Evolutionary conservation across 495 filamentous ascomycete genomes (phyloP), one percentile per base, ranked within the genome.

Genomic region (Schizothecium vesticola): DNA sequence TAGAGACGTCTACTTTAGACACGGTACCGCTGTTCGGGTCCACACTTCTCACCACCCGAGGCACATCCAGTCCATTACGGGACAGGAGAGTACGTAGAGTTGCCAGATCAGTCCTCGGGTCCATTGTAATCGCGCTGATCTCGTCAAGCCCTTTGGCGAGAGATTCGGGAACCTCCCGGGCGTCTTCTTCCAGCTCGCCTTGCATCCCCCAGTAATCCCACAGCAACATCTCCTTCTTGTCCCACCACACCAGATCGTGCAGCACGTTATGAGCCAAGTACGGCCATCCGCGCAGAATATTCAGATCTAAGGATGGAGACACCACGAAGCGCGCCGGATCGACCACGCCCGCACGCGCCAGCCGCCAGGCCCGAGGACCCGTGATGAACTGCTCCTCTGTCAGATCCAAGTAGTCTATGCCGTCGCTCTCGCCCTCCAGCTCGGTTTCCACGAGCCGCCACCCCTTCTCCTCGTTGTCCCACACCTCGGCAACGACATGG

Each of bases 191-290:
- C 58, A 24, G 22, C 21, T 23, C 58, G 4, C 13, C 24, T 13
- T 60, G 58, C 6, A 60, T 23, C 58, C 58, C 58, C 58, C 58
- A 60, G 25, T 60, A 23, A 60, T 60, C 58, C 58, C 58, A 60
- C 6, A 60, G 58, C 8, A 60, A 24, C 58, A 60, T 60, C 58
- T 60, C 58, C 58, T 23, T 60, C 58, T 60, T 60, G 5, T 23
- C 58, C 58, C 22, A 24, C 58, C 58, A 60, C n/a, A 24, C 58
- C 6, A 60, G 13, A 60, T 60, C 58, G 13, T 60, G 58, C 58
- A 60, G 58, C 58, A 60, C 58, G 25, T 60, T 60, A 60, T 60
- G 58, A 19, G 58, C 58, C n/a, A 60, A 23, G 24, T 60, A 60
- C 22, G 22, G 58, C 58, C 58, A 60, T 23, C 58, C 58, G n/a